Evolutionary conservation across 1,284 basidiomycete species (phyloP).

Genomic region (Cutaneotrichosporon dermatis): DNA sequence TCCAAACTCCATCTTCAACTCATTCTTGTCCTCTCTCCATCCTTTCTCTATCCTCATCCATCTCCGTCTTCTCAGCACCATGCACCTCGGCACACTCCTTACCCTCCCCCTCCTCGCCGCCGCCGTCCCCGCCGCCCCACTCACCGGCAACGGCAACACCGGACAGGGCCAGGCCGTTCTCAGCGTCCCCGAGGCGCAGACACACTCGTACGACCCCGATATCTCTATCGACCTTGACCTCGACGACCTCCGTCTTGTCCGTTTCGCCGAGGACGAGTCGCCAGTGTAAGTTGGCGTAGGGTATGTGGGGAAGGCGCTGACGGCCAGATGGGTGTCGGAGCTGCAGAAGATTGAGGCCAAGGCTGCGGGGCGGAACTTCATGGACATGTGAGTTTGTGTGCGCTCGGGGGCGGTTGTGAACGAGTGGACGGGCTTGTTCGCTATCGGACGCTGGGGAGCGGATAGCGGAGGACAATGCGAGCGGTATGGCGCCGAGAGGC

Average conservation of each 20-base stretch:
- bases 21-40: neutral
- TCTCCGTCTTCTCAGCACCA: conserved; percentile 10
- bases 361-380: conserved; percentile 60
- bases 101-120: conserved; percentile 34
- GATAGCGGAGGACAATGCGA: neutral
- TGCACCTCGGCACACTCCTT: conserved; percentile 36
- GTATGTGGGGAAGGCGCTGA: conserved; percentile 4
- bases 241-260: conserved; percentile 65
- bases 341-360: conserved; percentile 78
- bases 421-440: neutral
- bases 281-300: conserved; percentile 47
- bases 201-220: conserved; percentile 4
- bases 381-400: conserved; percentile 66
- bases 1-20: too few species aligned
- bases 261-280: conserved; percentile 60
- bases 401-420: neutral
- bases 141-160: neutral
- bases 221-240: conserved; percentile 59
- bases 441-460: neutral
- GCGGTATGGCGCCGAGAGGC: too few species aligned
- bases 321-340: conserved; percentile 68
- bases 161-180: conserved; percentile 3
- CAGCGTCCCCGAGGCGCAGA: neutral
- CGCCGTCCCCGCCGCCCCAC: conserved; percentile 29
- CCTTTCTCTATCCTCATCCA: neutral